These are phyloP conservation scores for Meripilus lineatus DNA, from an alignment of 1,284 basidiomycete species.

Conservation along the genomic window DNA sequence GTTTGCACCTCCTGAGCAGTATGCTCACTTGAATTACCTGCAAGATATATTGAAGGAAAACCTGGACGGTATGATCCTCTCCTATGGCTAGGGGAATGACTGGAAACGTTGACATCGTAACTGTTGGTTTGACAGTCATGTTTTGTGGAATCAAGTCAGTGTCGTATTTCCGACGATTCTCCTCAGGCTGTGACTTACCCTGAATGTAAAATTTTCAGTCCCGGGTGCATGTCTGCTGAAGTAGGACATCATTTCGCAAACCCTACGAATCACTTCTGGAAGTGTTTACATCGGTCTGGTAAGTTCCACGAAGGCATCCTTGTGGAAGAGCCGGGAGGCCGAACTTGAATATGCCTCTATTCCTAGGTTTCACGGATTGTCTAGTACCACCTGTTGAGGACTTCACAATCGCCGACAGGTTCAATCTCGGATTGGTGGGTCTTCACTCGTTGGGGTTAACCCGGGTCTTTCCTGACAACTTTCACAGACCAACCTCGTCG, in stretches of 20 bases:
- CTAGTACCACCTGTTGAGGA: conserved; percentile 21
- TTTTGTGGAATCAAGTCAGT: conserved; percentile 30
- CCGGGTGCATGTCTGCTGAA: conserved; percentile 54
- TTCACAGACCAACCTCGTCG: conserved; percentile 25
- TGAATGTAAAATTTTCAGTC: conserved; percentile 29
- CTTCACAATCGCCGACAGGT: conserved; percentile 17
- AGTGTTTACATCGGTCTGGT: conserved; percentile 52
- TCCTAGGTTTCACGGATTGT: conserved; percentile 18
- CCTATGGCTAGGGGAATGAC: not conserved
- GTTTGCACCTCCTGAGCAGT: conserved; percentile 29
- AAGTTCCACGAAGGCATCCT: conserved; percentile 6
- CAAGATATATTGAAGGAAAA: conserved; percentile 35
- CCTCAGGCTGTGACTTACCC: not conserved
- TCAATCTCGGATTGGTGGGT: conserved; percentile 23
- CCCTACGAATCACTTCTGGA: conserved; percentile 68
- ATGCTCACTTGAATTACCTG: conserved; percentile 30
- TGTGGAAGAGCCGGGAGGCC: no score
- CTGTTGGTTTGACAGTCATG: conserved; percentile 17
- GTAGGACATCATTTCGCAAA: conserved; percentile 71
- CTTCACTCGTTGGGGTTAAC: not conserved
- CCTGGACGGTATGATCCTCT: conserved; percentile 35
- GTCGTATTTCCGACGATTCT: not conserved
- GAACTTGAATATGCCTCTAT: not conserved
- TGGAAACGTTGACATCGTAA: not conserved
- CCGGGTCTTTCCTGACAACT: not conserved